Conservation (phyloP, 805 yeast species). For the Candida sphagnicola region DNA sequence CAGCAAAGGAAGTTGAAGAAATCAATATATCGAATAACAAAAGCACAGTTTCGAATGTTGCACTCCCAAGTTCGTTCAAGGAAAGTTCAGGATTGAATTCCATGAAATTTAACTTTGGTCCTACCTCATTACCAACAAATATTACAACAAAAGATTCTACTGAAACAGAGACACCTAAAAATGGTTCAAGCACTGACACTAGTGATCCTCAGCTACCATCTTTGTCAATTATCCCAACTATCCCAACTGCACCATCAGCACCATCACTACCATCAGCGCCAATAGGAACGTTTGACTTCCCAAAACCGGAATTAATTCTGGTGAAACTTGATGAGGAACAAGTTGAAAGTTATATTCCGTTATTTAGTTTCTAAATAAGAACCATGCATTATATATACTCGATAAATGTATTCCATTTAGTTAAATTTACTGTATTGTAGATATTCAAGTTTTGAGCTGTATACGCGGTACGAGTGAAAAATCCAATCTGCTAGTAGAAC, state of each 20-base stretch:
- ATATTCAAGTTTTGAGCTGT: too few species aligned
- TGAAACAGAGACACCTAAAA: neutral
- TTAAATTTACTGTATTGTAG: too few species aligned
- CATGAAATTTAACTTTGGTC: conserved; percentile 1
- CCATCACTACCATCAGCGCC: neutral
- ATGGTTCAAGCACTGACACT: neutral
- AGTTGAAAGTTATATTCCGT: conserved; percentile 22
- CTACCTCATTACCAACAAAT: conserved; percentile 1
- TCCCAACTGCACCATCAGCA: neutral
- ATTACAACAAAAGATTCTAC: neutral
- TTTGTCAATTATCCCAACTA: neutral
- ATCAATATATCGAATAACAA: neutral
- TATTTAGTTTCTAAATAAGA: conserved; percentile 21
- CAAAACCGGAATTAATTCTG: conserved; percentile 15
- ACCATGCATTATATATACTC: neutral
- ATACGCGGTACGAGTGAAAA: too few species aligned
- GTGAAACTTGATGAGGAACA: conserved; percentile 20
- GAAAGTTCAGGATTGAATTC: neutral
- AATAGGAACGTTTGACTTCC: conserved; percentile 13
- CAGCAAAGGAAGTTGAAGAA: neutral
- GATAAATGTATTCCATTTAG: neutral
- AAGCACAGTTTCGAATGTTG: neutral
- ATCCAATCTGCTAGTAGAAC: conserved; percentile 2
- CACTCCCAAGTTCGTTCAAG: too few species aligned
- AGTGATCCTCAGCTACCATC: neutral